These are phyloP conservation scores for Neurospora sp. DNA, from an alignment of 495 filamentous ascomycete species.

Conservation along the genomic window DNA sequence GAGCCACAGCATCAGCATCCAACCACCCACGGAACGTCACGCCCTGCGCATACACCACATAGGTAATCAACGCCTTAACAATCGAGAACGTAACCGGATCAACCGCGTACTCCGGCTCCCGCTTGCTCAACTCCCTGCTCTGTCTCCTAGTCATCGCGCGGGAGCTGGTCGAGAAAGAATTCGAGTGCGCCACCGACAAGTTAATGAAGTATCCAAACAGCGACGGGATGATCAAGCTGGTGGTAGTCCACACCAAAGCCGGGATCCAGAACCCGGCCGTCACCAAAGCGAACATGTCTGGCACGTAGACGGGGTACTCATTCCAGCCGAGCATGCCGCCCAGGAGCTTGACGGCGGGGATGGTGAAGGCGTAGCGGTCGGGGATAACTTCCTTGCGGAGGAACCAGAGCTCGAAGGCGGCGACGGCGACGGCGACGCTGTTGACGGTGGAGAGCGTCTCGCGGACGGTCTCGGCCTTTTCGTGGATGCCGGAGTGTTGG, in stretches of 20 bases:
- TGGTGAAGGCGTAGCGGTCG: slow-evolving; percentile 56
- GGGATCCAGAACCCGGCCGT: slow-evolving; percentile 75
- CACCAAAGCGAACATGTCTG: slow-evolving; percentile 75
- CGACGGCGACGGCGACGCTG: slow-evolving; percentile 50
- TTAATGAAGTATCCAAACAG: slow-evolving; percentile 81
- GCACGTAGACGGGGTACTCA: slow-evolving; percentile 49
- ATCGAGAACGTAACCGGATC: slow-evolving; percentile 88
- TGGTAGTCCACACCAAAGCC: slow-evolving; percentile 65
- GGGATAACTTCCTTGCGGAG: slow-evolving; percentile 56
- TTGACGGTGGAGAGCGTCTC: slow-evolving; percentile 61
- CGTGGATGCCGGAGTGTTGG: slow-evolving; percentile 38
- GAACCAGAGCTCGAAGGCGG: slow-evolving; percentile 52
- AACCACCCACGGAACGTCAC: slow-evolving; percentile 56
- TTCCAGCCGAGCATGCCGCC: slow-evolving; percentile 17
- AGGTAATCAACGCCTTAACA: slow-evolving; percentile 69
- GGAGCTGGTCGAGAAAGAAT: slow-evolving; percentile 5
- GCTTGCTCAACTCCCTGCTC: neutral
- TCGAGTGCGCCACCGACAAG: slow-evolving; percentile 40
- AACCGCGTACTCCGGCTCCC: slow-evolving; percentile 41
- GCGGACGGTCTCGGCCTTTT: slow-evolving; percentile 49
- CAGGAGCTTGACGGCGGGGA: slow-evolving; percentile 52
- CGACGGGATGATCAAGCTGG: slow-evolving; percentile 58
- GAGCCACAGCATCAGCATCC: slow-evolving; percentile 43
- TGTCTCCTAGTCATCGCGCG: slow-evolving; percentile 20
- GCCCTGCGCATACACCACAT: slow-evolving; percentile 65